Evolutionary conservation across 2,329 filamentous ascomycete genomes (phyloP).

Genomic region (Sordariomycetes sp.): DNA sequence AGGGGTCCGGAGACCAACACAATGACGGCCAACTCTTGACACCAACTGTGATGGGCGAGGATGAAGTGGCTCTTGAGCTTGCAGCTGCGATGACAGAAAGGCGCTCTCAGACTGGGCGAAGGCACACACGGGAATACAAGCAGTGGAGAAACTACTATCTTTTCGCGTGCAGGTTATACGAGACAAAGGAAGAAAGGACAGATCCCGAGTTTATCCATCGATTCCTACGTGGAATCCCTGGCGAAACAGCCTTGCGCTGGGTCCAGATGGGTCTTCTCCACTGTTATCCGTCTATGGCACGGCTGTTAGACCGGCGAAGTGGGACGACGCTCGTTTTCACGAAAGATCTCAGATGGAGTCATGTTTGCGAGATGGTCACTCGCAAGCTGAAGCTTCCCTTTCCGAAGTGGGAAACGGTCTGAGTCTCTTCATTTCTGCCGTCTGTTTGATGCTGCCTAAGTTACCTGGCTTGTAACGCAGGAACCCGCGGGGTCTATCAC

Average conservation of each 20-base stretch:
- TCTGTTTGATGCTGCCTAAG: not conserved
- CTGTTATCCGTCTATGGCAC: conserved; percentile 1
- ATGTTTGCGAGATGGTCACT: not conserved
- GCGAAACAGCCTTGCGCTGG: not conserved
- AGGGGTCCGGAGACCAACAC: not conserved
- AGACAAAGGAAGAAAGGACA: conserved; percentile 1
- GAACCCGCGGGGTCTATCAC: too few species aligned
- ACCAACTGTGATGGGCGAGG: not conserved
- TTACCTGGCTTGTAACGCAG: not conserved
- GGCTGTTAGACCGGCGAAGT: not conserved
- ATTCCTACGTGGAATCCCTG: conserved; percentile 1
- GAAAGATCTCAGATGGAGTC: conserved; percentile 1
- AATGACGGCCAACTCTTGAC: not conserved
- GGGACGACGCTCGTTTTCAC: not conserved
- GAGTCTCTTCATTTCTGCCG: not conserved
- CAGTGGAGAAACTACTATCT: conserved; percentile 3
- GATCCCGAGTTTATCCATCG: conserved; percentile 3
- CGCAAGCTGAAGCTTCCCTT: conserved; percentile 1
- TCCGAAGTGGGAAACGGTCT: conserved; percentile 1
- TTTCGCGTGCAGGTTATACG: not conserved
- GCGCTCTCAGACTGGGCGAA: not conserved
- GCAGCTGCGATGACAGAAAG: not conserved
- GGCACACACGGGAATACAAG: conserved; percentile 3
- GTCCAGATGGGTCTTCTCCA: conserved; percentile 1
- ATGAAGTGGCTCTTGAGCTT: not conserved